These are phyloP conservation scores for Alternaria arborescens DNA, from an alignment of 2,329 filamentous ascomycete species.

Conservation along the genomic window DNA sequence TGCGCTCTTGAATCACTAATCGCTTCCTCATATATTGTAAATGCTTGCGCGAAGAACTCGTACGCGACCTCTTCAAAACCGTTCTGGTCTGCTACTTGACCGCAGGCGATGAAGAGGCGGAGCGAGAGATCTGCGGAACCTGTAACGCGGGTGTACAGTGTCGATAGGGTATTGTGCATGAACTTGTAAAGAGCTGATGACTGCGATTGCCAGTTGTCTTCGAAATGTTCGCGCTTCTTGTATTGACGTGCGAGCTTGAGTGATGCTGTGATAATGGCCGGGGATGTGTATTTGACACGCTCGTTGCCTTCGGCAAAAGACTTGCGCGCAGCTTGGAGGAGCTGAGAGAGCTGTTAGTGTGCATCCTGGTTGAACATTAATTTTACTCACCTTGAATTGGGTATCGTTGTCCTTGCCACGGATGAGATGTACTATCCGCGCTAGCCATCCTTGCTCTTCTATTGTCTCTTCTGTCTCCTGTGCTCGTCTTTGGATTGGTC, in stretches of 20 bases:
- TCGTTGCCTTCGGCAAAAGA: constrained; percentile 93
- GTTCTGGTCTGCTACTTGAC: constrained; percentile 89
- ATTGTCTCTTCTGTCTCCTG: constrained; percentile 95
- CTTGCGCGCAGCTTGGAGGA: constrained; percentile 86
- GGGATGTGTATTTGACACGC: constrained; percentile 93
- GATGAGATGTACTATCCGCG: constrained; percentile 88
- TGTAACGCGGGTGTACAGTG: constrained; percentile 85
- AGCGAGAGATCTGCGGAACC: constrained; percentile 88
- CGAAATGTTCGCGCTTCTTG: constrained; percentile 89
- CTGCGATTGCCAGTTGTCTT: constrained; percentile 76
- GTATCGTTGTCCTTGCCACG: constrained; percentile 86
- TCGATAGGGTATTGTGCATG: constrained; percentile 86
- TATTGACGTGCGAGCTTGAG: constrained; percentile 88
- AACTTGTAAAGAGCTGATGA: constrained; percentile 92
- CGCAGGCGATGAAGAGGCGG: constrained; percentile 88
- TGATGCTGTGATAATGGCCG: constrained; percentile 86
- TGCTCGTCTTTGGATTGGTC: constrained; percentile 74
- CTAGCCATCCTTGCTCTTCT: constrained; percentile 97
- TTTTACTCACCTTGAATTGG: constrained; percentile 74
- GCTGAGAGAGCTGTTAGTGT: constrained; percentile 52
- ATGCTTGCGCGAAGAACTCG: constrained; percentile 97
- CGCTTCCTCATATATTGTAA: constrained; percentile 96
- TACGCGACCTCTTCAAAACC: constrained; percentile 96
- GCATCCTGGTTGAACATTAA: background rate
- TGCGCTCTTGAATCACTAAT: constrained; percentile 96